Percentiles rank a stretch among this genome's conserved stretches.
Conservation (phyloP, 2,329 filamentous ascomycete species). For the Tolypocladium endophyticum region DNA sequence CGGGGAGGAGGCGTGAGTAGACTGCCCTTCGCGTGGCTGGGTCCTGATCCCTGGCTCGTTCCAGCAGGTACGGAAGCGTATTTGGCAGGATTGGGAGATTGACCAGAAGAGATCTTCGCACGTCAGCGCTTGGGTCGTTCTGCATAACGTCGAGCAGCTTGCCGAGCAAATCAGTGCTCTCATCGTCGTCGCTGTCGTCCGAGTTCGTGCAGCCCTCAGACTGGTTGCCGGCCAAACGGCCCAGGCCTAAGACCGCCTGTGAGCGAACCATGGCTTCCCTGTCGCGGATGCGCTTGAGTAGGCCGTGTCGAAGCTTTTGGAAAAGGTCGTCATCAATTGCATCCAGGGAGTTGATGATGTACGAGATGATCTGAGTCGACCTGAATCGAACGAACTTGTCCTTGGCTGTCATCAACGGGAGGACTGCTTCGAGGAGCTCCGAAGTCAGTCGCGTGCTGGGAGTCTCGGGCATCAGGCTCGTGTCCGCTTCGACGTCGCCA, state of each 20-base stretch:
- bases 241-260: constrained; percentile 86
- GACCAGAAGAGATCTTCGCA: constrained; percentile 74
- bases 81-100: constrained; percentile 80
- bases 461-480: constrained; percentile 66
- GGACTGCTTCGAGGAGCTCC: constrained; percentile 59
- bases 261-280: constrained; percentile 89
- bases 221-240: constrained; percentile 69
- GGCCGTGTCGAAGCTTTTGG: constrained; percentile 64
- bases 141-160: constrained; percentile 83
- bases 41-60: constrained; percentile 84
- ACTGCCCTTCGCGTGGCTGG: constrained; percentile 72
- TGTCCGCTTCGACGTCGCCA: constrained; percentile 55
- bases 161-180: constrained; percentile 60
- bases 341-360: constrained; percentile 86
- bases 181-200: constrained; percentile 55
- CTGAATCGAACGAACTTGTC: constrained; percentile 90
- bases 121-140: constrained; percentile 90
- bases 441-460: constrained; percentile 72
- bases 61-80: constrained; percentile 78
- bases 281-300: constrained; percentile 80
- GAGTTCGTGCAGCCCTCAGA: constrained; percentile 60
- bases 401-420: constrained; percentile 73
- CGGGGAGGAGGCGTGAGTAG: constrained; percentile 78
- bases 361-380: constrained; percentile 78
- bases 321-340: constrained; percentile 89